Evolutionary conservation across 139 green algal genomes (phyloP).

Genomic region (Chlamydomonas incerta): DNA sequence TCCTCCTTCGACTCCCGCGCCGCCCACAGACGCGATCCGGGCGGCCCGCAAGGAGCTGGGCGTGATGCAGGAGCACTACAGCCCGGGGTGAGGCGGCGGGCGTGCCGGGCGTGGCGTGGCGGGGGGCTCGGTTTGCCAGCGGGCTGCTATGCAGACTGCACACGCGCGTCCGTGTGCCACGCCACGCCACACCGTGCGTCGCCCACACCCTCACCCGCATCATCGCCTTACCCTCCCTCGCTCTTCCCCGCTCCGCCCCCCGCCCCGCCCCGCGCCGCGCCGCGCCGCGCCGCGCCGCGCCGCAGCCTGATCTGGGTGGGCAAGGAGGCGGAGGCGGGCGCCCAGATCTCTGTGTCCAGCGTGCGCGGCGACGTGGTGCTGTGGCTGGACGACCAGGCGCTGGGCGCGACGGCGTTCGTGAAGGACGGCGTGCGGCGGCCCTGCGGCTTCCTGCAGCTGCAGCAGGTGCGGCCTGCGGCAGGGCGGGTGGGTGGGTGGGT

Average conservation of each 20-base stretch:
- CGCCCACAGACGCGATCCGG: neutral
- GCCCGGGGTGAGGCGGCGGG: neutral
- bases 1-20: no score
- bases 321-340: slow-evolving; percentile 57
- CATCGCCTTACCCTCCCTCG: no score
- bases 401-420: slow-evolving; percentile 53
- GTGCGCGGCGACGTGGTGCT: slow-evolving; percentile 58
- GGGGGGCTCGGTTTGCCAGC: no score
- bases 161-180: no score
- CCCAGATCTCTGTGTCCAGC: slow-evolving; percentile 51
- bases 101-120: no score
- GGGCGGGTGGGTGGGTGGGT: neutral
- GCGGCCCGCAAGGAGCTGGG: slow-evolving; percentile 34
- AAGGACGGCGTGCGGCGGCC: slow-evolving; percentile 50
- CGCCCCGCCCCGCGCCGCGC: no score
- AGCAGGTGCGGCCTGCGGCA: slow-evolving; percentile 39
- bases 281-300: no score
- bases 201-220: no score
- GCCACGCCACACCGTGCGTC: no score
- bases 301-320: slow-evolving; percentile 63
- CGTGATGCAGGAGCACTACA: slow-evolving; percentile 41
- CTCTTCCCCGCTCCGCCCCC: no score
- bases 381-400: slow-evolving; percentile 54
- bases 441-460: slow-evolving; percentile 52
- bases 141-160: no score